Percentiles rank a stretch among this genome's conserved stretches.
phyloP scores from a whole-genome alignment of 345 rosid genomes.

The Xanthoceras sorbifolium region DNA sequence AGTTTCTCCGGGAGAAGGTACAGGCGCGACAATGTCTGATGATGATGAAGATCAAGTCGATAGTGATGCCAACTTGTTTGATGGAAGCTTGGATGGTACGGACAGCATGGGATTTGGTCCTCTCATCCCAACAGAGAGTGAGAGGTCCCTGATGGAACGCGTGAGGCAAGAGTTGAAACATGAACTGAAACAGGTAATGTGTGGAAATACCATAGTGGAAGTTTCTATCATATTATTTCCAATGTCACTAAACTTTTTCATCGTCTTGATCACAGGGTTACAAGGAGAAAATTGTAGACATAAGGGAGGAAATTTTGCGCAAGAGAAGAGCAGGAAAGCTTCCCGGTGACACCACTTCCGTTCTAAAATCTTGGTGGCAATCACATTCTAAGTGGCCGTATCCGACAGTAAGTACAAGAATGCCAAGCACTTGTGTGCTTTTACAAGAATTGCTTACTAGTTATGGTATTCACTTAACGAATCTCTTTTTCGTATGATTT shows the following conservation, averaged over 20 bases:
- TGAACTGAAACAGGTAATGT: constrained; percentile 83
- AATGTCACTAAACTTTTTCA: neutral
- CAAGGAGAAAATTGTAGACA: constrained; percentile 92
- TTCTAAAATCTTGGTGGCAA: constrained; percentile 95
- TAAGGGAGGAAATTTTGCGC: constrained; percentile 94
- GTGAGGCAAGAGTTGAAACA: constrained; percentile 96
- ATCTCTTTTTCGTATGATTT: neutral
- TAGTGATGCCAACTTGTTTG: constrained; percentile 79
- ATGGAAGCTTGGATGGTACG: constrained; percentile 66
- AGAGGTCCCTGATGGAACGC: constrained; percentile 95
- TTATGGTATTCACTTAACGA: constrained; percentile 3
- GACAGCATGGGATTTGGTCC: constrained; percentile 95
- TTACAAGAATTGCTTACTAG: neutral
- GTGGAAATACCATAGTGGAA: neutral
- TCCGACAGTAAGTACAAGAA: constrained; percentile 79
- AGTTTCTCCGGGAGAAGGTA: constrained; percentile 95
- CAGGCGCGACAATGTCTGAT: constrained; percentile 97
- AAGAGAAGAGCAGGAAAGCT: constrained; percentile 99
- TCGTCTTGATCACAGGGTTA: constrained; percentile 60
- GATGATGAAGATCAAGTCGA: constrained; percentile 96
- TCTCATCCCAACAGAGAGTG: constrained; percentile 91
- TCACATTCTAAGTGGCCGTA: constrained; percentile 98
- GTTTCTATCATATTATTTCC: neutral
- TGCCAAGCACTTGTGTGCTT: too few species aligned
- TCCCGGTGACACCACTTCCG: constrained; percentile 96